Percentiles rank a stretch among this genome's conserved stretches.
These are phyloP conservation scores for Coccomyxa subellipsoidea DNA, from an alignment of 163 green algal species.

Conservation along the genomic window DNA sequence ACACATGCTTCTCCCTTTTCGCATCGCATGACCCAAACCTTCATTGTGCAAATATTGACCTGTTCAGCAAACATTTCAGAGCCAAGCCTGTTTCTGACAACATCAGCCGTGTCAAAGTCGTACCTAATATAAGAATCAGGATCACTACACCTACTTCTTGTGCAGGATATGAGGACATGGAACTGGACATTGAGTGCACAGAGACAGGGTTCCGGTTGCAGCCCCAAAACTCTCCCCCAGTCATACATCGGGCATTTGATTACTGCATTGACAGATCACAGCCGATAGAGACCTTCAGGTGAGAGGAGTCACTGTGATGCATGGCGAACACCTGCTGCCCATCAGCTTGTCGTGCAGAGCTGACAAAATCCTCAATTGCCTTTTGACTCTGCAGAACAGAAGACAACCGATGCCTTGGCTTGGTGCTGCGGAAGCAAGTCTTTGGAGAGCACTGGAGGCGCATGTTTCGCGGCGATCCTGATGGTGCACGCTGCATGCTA, in stretches of 20 bases:
- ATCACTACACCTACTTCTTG: background rate
- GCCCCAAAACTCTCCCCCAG: conserved; percentile 46
- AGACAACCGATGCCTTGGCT: conserved; percentile 60
- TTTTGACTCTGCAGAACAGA: conserved; percentile 37
- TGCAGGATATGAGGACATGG: conserved; percentile 59
- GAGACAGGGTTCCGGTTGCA: conserved; percentile 48
- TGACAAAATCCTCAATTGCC: too few relatives aligned
- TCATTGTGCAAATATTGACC: too few relatives aligned
- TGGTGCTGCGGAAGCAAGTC: conserved; percentile 52
- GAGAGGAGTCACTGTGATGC: background rate
- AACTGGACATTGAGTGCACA: conserved; percentile 54
- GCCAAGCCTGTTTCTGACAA: too few relatives aligned
- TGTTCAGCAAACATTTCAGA: too few relatives aligned
- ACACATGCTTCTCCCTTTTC: too few relatives aligned
- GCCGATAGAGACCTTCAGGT: conserved; percentile 46
- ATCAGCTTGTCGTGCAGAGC: too few relatives aligned
- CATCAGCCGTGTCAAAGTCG: background rate
- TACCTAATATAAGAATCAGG: background rate
- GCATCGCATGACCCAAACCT: too few relatives aligned
- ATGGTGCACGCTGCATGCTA: conserved; percentile 59
- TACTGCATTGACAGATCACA: conserved; percentile 29
- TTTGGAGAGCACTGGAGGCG: conserved; percentile 43
- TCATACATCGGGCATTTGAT: conserved; percentile 56
- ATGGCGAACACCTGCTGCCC: background rate
- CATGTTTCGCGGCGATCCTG: conserved; percentile 65